Base-by-base conservation (phyloP, 352 stramenopile species). In the Globisporangium nagaii region DNA sequence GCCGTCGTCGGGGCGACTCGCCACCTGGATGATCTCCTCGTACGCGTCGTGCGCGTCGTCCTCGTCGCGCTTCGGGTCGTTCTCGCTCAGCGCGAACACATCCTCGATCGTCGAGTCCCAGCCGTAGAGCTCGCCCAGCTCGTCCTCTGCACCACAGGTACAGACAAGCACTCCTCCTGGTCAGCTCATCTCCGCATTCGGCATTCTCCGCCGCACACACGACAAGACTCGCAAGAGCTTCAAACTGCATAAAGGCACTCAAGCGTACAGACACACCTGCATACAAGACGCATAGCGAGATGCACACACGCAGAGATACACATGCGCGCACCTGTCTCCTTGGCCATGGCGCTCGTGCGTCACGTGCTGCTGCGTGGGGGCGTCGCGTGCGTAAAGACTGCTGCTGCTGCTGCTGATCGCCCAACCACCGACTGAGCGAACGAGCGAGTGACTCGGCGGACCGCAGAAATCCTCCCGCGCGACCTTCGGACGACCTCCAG, bases 1-100 rank as follows among this genome's bases (percentile, higher is more conserved):
- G 27, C 76, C 55, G 3, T 58, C 56, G 19, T 32, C n/a, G 53
- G 65, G 19, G 37, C 41, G 12, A 22, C n/a, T 49, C 44, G 66
- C 78, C 34, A 77, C 55, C 53, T 76, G 66, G 57, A 93, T 87
- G 34, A 90, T 75, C 28, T 86, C 68, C 45, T 93, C 79, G 54
- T 86, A 89, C 15, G 82, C 79, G 39, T 92, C 81, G 28, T 86
- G 68, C 37, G 71, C 70, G 22, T 80, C 68, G 64, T 92, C 81
- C 44, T 91, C 81, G 52, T 91, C 81, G 54, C 75, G 73, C 34
- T 76, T 53, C 12, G 76, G 65, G 60, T 90, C 72, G 47, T 62
- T 65, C 22, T 56, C 39, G 11, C 63, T 42, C 22, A 73, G 64
- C 40, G 68, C 65, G 27, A 72, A 79, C 43, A 85, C 73, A 47